Evolutionary conservation across 441 rosid genomes (phyloP).

Genomic region (Mallotus repandus): DNA sequence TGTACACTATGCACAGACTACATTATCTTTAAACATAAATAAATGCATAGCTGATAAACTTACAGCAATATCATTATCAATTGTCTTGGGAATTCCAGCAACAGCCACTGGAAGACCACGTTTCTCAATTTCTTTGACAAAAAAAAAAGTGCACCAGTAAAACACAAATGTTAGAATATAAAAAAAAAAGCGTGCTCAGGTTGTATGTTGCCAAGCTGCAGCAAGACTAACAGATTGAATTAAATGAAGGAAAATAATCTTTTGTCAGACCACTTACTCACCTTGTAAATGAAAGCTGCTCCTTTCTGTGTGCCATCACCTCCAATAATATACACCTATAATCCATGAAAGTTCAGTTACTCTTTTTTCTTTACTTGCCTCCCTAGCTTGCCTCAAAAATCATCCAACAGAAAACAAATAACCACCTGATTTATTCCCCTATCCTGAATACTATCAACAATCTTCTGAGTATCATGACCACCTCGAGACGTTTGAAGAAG

Average conservation of each 20-base stretch:
- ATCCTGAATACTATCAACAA: slow-evolving; percentile 56
- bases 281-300: slow-evolving; percentile 51
- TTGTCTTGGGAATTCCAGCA: slow-evolving; percentile 59
- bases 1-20: not conserved
- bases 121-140: slow-evolving; percentile 47
- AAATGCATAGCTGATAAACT: slow-evolving; percentile 21
- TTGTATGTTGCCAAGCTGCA: not conserved
- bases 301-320: slow-evolving; percentile 64
- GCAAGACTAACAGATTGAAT: not conserved
- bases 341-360: slow-evolving; percentile 15
- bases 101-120: slow-evolving; percentile 57
- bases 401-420: slow-evolving; percentile 17
- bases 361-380: not conserved
- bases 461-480: slow-evolving; percentile 52
- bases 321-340: slow-evolving; percentile 55
- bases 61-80: slow-evolving; percentile 55
- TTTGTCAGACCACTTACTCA: slow-evolving; percentile 15
- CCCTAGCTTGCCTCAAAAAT: not conserved
- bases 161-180: slow-evolving; percentile 11
- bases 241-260: slow-evolving; percentile 2
- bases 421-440: slow-evolving; percentile 54
- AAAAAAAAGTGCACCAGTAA: slow-evolving; percentile 19
- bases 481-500: slow-evolving; percentile 52
- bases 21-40: not conserved
- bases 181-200: slow-evolving; percentile 12